Evolutionary conservation across 805 yeast species (phyloP).

Genomic region (Vanderwaltozyma yarrowii): DNA sequence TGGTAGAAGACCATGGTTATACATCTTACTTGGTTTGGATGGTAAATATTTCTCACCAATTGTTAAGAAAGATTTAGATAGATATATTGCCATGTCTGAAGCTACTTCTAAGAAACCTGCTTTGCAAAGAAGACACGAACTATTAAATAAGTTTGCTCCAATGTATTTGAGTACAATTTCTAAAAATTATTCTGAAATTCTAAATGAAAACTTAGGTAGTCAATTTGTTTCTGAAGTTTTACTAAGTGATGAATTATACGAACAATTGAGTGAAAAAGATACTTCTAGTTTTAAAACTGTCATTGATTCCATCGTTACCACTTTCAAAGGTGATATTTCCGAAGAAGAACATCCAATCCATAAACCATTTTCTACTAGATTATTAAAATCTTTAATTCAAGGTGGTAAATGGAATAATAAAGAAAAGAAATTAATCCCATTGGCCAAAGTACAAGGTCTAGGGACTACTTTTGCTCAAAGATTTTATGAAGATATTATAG

Average conservation of each 20-base stretch:
- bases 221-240: slow-evolving; percentile 75
- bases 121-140: slow-evolving; percentile 62
- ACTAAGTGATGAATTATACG: slow-evolving; percentile 40
- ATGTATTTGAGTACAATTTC: slow-evolving; percentile 46
- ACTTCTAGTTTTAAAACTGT: slow-evolving; percentile 36
- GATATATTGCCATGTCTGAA: slow-evolving; percentile 49
- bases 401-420: slow-evolving; percentile 76
- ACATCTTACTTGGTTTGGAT: slow-evolving; percentile 66
- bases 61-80: slow-evolving; percentile 48
- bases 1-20: slow-evolving; percentile 83
- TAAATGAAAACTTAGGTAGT: slow-evolving; percentile 67
- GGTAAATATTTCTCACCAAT: slow-evolving; percentile 73
- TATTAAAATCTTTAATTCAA: slow-evolving; percentile 66
- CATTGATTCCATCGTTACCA: slow-evolving; percentile 45
- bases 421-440: slow-evolving; percentile 39
- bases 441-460: slow-evolving; percentile 35
- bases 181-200: slow-evolving; percentile 40
- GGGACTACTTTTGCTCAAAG: slow-evolving; percentile 53
- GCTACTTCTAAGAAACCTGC: slow-evolving; percentile 81
- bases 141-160: slow-evolving; percentile 56
- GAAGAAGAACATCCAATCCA: slow-evolving; percentile 60
- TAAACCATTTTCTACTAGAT: slow-evolving; percentile 64
- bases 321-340: slow-evolving; percentile 54
- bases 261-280: slow-evolving; percentile 29
- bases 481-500: slow-evolving; percentile 44